Percentiles rank a stretch among this genome's conserved stretches.
Evolutionary conservation across 2,329 filamentous ascomycete genomes (phyloP).

Genomic region (Lecanicillium sp.): DNA sequence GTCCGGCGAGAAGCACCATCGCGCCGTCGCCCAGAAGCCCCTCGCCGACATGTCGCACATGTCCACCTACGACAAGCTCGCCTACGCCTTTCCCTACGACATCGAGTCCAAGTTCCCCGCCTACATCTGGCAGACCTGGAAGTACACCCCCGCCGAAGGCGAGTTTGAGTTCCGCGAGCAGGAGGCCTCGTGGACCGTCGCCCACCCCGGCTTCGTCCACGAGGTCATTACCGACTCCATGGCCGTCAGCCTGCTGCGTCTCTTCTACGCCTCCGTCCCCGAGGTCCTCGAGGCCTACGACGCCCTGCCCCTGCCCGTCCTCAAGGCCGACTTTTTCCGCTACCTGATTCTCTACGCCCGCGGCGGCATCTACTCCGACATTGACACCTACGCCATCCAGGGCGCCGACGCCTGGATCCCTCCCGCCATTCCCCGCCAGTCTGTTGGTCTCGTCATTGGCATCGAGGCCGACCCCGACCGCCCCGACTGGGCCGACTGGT

Average conservation of each 20-base stretch:
- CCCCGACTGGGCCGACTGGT: conserved; percentile 90
- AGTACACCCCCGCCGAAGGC: conserved; percentile 68
- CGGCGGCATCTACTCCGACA: conserved; percentile 73
- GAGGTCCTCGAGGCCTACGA: conserved; percentile 73
- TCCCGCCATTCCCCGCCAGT: conserved; percentile 62
- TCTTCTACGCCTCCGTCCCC: conserved; percentile 78
- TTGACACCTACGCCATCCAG: conserved; percentile 81
- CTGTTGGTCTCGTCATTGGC: conserved; percentile 80
- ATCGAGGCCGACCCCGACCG: conserved; percentile 96
- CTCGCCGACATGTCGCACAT: conserved; percentile 64
- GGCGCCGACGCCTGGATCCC: conserved; percentile 87
- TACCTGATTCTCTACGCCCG: conserved; percentile 60
- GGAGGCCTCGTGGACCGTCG: conserved; percentile 82
- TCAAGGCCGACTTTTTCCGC: conserved; percentile 74
- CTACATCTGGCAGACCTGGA: conserved; percentile 99
- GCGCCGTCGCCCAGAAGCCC: conserved; percentile 49
- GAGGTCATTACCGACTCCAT: conserved; percentile 94
- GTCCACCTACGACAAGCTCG: conserved; percentile 71
- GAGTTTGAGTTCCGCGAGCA: conserved; percentile 75
- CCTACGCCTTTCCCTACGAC: conserved; percentile 92
- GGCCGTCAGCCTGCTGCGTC: conserved; percentile 69
- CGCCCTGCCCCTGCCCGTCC: conserved; percentile 62
- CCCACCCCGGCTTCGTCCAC: conserved; percentile 88
- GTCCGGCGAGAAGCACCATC: conserved; percentile 12
- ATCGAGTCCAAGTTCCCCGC: conserved; percentile 83